Evolutionary conservation across 441 rosid species (phyloP).

Genomic region (Lepidium campestre): DNA sequence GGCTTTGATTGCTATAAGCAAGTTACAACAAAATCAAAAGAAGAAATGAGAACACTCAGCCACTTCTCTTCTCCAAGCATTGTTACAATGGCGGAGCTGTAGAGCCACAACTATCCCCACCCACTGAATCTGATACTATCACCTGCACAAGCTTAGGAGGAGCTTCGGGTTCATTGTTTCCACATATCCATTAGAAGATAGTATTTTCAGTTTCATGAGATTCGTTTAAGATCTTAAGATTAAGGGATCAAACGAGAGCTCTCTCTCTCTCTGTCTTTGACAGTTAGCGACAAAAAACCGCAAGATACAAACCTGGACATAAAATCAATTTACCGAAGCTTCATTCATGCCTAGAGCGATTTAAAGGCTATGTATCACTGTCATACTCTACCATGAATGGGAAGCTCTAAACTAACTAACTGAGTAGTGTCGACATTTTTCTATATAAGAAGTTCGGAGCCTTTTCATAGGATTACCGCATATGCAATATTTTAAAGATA

Average conservation of each 20-base stretch:
- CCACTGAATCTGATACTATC: slow-evolving; percentile 19
- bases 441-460: no score
- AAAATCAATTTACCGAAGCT: neutral
- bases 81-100: slow-evolving; percentile 34
- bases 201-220: slow-evolving; percentile 17
- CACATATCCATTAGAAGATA: slow-evolving; percentile 21
- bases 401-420: neutral
- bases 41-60: neutral
- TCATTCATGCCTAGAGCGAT: neutral
- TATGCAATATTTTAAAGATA: neutral
- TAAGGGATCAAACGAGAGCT: neutral
- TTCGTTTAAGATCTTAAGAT: slow-evolving; percentile 11
- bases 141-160: slow-evolving; percentile 18
- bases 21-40: slow-evolving; percentile 9
- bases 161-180: slow-evolving; percentile 44
- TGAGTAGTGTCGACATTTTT: neutral
- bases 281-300: neutral
- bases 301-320: neutral
- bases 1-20: neutral
- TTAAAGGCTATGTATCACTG: neutral
- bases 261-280: neutral
- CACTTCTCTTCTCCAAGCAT: slow-evolving; percentile 30
- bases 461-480: neutral
- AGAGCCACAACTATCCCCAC: slow-evolving; percentile 25
- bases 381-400: neutral